phyloP scores from a whole-genome alignment of 2,329 filamentous ascomycete genomes.

The Rachicladosporium sp. region DNA sequence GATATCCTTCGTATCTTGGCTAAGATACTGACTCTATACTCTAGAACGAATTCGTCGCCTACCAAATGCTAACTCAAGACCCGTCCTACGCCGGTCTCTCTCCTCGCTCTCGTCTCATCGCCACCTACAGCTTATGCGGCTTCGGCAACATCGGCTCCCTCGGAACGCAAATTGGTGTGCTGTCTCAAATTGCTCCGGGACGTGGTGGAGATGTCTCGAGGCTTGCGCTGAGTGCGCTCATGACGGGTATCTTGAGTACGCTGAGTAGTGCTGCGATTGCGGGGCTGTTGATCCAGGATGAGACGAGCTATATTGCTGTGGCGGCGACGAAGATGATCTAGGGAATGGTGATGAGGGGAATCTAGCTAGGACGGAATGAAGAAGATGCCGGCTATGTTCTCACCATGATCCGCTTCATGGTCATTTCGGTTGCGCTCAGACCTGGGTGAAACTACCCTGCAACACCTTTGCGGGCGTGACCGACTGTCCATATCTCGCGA shows the following conservation, averaged over 20 bases:
- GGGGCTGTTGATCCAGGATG: constrained; percentile 56
- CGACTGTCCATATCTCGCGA: too few relatives aligned
- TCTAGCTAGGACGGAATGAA: too few relatives aligned
- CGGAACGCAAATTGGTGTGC: constrained; percentile 79
- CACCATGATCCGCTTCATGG: too few relatives aligned
- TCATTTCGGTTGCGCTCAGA: too few relatives aligned
- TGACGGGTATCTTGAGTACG: constrained; percentile 68
- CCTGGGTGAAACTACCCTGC: too few relatives aligned
- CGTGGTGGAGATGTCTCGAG: constrained; percentile 63
- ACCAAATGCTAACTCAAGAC: constrained; percentile 42
- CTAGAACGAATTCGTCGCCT: constrained; percentile 69
- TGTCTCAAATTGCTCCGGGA: constrained; percentile 65
- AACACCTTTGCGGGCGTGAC: too few relatives aligned
- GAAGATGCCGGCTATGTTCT: too few relatives aligned
- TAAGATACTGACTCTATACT: constrained; percentile 1
- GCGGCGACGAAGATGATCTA: not conserved
- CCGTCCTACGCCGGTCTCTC: constrained; percentile 47
- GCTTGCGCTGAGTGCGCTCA: constrained; percentile 63
- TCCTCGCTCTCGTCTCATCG: constrained; percentile 63
- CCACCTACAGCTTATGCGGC: constrained; percentile 70
- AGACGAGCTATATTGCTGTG: constrained; percentile 19
- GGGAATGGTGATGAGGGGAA: too few relatives aligned
- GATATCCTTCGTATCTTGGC: too few relatives aligned
- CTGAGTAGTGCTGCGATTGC: constrained; percentile 68
- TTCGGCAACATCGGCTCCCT: constrained; percentile 74